A percentile compares a stretch with the other conserved stretches of the same genome.
phyloP scores from a whole-genome alignment of 2,329 filamentous ascomycete genomes.

The Ustulina deusta region DNA sequence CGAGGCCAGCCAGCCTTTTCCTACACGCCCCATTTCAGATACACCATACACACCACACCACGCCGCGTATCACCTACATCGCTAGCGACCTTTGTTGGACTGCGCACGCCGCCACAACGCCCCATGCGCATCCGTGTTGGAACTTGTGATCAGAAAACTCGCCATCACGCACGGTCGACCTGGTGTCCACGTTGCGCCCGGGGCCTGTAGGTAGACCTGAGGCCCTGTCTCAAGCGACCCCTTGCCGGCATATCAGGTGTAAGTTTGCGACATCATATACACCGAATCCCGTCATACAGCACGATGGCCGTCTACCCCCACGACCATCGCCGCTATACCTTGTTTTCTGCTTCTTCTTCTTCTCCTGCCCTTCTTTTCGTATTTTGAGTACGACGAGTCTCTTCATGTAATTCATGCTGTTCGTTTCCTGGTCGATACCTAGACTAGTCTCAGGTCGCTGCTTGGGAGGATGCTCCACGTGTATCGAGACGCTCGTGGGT shows the following conservation, averaged over 20 bases:
- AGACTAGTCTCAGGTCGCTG: slow-evolving; percentile 3
- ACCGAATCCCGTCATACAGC: neutral
- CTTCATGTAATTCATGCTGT: slow-evolving; percentile 8
- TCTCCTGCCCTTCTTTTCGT: neutral
- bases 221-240: slow-evolving; percentile 24
- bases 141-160: neutral
- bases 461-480: slow-evolving; percentile 2
- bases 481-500: slow-evolving; percentile 5
- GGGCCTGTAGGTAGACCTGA: slow-evolving; percentile 28
- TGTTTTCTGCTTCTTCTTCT: neutral
- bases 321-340: neutral
- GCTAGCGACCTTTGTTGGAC: slow-evolving; percentile 8
- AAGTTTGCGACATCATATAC: slow-evolving; percentile 32
- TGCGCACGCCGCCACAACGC: slow-evolving; percentile 21
- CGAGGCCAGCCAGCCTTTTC: slow-evolving; percentile 21
- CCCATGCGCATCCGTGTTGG: neutral
- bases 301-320: neutral
- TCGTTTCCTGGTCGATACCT: neutral
- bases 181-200: slow-evolving; percentile 24
- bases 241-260: slow-evolving; percentile 32
- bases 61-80: slow-evolving; percentile 16
- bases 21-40: slow-evolving; percentile 26
- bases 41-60: slow-evolving; percentile 25
- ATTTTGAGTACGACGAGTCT: neutral
- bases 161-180: neutral